These are phyloP conservation scores for Cicer chorassanicum DNA, from an alignment of 306 rosid species.

Conservation along the genomic window DNA sequence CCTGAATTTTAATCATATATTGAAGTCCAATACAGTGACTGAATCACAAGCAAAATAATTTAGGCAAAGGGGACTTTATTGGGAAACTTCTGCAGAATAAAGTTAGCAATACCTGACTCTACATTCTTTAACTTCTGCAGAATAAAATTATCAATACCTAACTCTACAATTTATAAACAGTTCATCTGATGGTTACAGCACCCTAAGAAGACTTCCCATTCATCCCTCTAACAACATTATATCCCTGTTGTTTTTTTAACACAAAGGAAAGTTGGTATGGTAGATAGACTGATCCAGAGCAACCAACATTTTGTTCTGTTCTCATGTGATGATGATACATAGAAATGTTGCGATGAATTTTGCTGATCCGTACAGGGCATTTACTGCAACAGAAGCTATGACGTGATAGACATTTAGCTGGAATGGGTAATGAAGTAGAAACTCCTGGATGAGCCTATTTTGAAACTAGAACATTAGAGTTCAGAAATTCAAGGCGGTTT, in stretches of 20 bases:
- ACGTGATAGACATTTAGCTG: neutral
- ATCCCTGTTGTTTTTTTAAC: neutral
- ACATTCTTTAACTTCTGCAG: neutral
- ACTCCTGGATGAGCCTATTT: constrained; percentile 37
- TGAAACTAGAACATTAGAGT: constrained; percentile 59
- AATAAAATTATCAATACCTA: neutral
- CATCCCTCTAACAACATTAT: constrained; percentile 1
- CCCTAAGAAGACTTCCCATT: neutral
- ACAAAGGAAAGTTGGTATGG: neutral
- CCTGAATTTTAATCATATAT: neutral
- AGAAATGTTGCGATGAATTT: constrained; percentile 1
- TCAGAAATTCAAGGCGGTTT: constrained; percentile 74
- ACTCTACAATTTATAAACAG: constrained; percentile 5
- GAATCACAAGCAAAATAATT: constrained; percentile 1
- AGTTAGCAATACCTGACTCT: neutral
- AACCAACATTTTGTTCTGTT: constrained; percentile 12
- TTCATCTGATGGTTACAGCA: neutral
- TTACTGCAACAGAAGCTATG: constrained; percentile 18
- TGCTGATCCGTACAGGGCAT: neutral
- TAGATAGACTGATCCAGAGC: constrained; percentile 5
- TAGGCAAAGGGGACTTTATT: neutral
- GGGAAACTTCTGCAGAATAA: neutral
- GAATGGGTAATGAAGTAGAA: constrained; percentile 7
- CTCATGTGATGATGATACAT: constrained; percentile 20
- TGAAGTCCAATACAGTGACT: neutral